These are phyloP conservation scores for Pontederia crassipes DNA, from an alignment of 176 grass and related monocot genomes.

Conservation along the genomic window DNA sequence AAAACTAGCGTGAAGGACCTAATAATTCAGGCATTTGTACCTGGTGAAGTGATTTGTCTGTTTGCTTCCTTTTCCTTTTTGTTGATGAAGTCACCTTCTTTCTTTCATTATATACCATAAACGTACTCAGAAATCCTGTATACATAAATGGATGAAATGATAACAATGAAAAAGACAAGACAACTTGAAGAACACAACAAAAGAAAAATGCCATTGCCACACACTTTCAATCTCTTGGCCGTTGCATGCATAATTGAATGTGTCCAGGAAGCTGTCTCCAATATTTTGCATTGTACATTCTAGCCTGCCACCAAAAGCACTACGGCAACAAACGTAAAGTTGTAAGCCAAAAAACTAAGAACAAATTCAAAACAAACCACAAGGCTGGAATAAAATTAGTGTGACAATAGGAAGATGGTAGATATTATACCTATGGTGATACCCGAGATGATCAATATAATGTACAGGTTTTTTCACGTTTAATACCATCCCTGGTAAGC, in stretches of 20 bases:
- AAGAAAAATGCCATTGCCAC: slow-evolving; percentile 35
- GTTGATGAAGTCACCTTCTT: slow-evolving; percentile 93
- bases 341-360: slow-evolving; percentile 3
- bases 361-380: background rate
- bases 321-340: slow-evolving; percentile 19
- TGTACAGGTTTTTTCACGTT: slow-evolving; percentile 86
- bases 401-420: background rate
- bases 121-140: slow-evolving; percentile 67
- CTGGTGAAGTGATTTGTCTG: slow-evolving; percentile 80
- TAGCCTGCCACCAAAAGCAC: slow-evolving; percentile 68
- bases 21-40: slow-evolving; percentile 13
- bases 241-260: slow-evolving; percentile 50
- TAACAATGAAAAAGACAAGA: background rate
- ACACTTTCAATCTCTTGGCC: slow-evolving; percentile 73
- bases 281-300: slow-evolving; percentile 99
- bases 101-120: slow-evolving; percentile 97
- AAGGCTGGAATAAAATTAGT: background rate
- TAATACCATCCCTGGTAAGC: slow-evolving; percentile 87
- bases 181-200: slow-evolving; percentile 15
- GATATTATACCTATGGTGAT: slow-evolving; percentile 83
- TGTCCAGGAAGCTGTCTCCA: slow-evolving; percentile 78
- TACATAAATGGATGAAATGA: slow-evolving; percentile 18
- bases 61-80: slow-evolving; percentile 89
- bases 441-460: slow-evolving; percentile 77
- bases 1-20: background rate